Conservation (phyloP, 345 rosid species). For the Tarenaya hassleriana region DNA sequence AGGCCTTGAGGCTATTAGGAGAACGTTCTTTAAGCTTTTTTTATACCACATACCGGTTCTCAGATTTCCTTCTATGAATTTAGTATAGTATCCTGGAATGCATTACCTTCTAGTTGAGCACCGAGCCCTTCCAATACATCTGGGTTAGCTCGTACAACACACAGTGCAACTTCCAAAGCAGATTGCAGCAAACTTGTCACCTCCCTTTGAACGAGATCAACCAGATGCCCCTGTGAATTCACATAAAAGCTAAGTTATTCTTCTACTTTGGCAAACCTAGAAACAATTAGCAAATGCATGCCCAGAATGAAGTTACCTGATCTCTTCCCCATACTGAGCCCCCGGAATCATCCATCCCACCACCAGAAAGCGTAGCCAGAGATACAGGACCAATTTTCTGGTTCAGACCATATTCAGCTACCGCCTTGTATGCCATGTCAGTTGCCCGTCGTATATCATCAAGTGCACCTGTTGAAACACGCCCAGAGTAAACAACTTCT, state of each 20-base stretch:
- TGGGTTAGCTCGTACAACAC: conserved; percentile 80
- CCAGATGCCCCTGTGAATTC: conserved; percentile 63
- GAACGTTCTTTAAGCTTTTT: no score
- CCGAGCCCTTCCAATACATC: conserved; percentile 87
- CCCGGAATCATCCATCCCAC: conserved; percentile 77
- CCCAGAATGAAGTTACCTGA: conserved; percentile 42
- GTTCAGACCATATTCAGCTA: conserved; percentile 97
- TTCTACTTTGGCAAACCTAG: conserved; percentile 16
- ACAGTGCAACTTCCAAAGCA: conserved; percentile 65
- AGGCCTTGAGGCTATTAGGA: no score
- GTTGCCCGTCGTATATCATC: conserved; percentile 96
- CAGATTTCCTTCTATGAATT: neutral
- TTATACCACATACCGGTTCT: no score
- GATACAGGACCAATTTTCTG: conserved; percentile 81
- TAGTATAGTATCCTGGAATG: neutral
- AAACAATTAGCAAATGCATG: conserved; percentile 14
- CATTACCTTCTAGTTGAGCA: conserved; percentile 84
- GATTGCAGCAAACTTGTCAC: conserved; percentile 71
- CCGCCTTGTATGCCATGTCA: conserved; percentile 92
- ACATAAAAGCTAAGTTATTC: conserved; percentile 1
- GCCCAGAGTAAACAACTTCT: conserved; percentile 83
- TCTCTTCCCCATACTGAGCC: conserved; percentile 81
- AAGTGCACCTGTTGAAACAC: conserved; percentile 87
- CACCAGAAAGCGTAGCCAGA: conserved; percentile 71
- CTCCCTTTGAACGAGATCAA: conserved; percentile 87